Evolutionary conservation across 352 stramenopile genomes (phyloP).

Genomic region (Globisporangium mamillatum): DNA sequence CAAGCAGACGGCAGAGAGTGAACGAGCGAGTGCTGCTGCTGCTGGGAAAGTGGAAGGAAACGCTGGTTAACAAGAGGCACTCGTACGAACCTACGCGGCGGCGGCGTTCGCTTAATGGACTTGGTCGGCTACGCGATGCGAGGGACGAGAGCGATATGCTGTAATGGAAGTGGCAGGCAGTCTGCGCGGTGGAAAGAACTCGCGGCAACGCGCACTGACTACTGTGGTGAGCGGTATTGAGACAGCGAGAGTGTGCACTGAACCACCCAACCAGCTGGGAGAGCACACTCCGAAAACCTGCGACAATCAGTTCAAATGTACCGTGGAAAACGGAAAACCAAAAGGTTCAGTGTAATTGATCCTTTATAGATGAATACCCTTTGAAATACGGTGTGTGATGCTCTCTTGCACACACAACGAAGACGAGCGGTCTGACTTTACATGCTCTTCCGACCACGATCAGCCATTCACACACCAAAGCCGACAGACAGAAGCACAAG

Average conservation of each 20-base stretch:
- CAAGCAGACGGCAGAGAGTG: neutral
- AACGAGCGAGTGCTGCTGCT: neutral
- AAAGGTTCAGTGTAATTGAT: no score
- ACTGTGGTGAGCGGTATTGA: neutral
- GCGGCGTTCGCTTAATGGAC: neutral
- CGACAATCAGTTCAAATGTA: neutral
- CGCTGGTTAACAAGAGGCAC: neutral
- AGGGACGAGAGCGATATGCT: neutral
- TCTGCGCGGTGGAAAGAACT: neutral
- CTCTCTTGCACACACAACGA: neutral
- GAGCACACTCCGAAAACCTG: neutral
- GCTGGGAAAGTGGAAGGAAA: slow-evolving; percentile 2
- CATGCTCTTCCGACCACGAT: neutral
- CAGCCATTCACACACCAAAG: neutral
- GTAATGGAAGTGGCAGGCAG: neutral
- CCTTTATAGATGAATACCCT: neutral
- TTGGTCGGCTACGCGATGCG: neutral
- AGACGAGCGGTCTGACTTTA: neutral
- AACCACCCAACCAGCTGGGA: neutral
- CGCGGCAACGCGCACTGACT: neutral
- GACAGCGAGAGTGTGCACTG: neutral
- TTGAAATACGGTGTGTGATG: neutral
- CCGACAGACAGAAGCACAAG: neutral
- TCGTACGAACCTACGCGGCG: neutral
- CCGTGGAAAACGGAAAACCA: neutral